A percentile compares a stretch with the other conserved stretches of the same genome.
Conservation (phyloP, 768 basidiomycete species). For the Tricholoma flavovirens region DNA sequence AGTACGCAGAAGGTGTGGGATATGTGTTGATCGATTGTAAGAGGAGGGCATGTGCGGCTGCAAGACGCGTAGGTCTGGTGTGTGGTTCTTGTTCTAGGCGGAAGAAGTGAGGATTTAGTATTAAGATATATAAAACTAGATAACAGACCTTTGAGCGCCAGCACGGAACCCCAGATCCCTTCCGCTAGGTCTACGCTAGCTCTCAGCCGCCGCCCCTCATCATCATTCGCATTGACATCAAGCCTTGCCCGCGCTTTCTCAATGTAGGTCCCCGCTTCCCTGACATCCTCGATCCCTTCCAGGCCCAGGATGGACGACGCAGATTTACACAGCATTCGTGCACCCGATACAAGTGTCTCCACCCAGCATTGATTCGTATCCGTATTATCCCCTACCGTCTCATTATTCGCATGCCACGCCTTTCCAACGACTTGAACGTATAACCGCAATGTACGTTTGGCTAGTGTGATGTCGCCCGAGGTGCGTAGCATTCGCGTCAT, state of each 20-base stretch:
- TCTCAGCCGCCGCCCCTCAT: constrained; percentile 32
- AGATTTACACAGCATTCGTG: constrained; percentile 65
- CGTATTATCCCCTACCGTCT: constrained; percentile 34
- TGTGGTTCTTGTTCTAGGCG: constrained; percentile 57
- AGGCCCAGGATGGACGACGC: constrained; percentile 26
- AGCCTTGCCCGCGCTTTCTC: constrained; percentile 55
- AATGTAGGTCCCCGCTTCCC: constrained; percentile 58
- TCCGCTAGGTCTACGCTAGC: constrained; percentile 62
- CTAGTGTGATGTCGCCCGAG: constrained; percentile 53
- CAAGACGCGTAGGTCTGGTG: constrained; percentile 54
- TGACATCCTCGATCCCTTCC: constrained; percentile 52
- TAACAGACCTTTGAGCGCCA: constrained; percentile 60
- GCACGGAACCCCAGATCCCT: constrained; percentile 67
- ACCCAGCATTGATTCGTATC: constrained; percentile 75
- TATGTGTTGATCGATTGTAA: constrained; percentile 39
- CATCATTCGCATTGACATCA: constrained; percentile 32
- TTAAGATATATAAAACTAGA: not conserved
- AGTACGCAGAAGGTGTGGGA: constrained; percentile 56
- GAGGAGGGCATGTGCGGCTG: constrained; percentile 49
- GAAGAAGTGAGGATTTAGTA: not conserved
- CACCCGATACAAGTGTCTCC: constrained; percentile 69
- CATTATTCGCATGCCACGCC: constrained; percentile 53
- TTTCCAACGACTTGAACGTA: constrained; percentile 86
- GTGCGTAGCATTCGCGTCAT: constrained; percentile 70
- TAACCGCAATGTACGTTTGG: constrained; percentile 69